These are phyloP conservation scores for Picocystis sp. DNA, from an alignment of 163 green algal species.

Conservation along the genomic window DNA sequence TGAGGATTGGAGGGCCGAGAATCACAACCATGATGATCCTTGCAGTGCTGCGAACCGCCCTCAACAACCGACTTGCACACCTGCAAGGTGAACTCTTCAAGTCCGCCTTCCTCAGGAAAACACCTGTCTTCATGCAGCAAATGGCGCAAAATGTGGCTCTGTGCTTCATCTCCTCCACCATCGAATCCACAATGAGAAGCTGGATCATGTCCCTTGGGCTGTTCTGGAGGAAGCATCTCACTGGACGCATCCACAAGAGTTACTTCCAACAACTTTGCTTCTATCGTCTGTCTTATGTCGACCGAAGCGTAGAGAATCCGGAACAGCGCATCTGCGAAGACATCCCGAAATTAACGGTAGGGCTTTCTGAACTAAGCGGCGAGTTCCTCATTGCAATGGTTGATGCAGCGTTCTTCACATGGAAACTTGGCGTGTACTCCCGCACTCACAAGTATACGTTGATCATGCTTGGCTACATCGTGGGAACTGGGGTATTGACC, in stretches of 20 bases:
- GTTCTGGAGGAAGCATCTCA: conserved; percentile 41
- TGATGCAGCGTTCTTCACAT: conserved; percentile 47
- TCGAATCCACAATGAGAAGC: conserved; percentile 37
- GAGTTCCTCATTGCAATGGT: conserved; percentile 33
- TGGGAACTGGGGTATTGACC: conserved; percentile 30
- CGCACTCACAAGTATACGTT: conserved; percentile 42
- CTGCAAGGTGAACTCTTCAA: conserved; percentile 60
- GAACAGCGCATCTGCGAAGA: conserved; percentile 62
- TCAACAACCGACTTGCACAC: conserved; percentile 41
- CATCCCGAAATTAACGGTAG: conserved; percentile 38
- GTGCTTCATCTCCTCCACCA: conserved; percentile 30
- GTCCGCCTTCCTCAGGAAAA: conserved; percentile 44
- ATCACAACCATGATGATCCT: conserved; percentile 21
- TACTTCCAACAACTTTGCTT: not conserved
- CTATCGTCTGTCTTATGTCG: conserved; percentile 61
- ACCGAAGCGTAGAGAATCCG: conserved; percentile 33
- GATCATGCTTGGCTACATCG: conserved; percentile 43
- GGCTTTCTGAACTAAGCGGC: conserved; percentile 30
- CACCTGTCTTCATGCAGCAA: conserved; percentile 45
- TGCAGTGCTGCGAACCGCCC: conserved; percentile 27
- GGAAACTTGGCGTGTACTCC: conserved; percentile 36
- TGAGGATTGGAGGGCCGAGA: no score
- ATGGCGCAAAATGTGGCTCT: conserved; percentile 46
- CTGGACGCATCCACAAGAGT: conserved; percentile 26
- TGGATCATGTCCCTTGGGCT: conserved; percentile 28